phyloP scores from a whole-genome alignment of 192 early-diverging fungal genomes.

The Spizellomyces sp. region DNA sequence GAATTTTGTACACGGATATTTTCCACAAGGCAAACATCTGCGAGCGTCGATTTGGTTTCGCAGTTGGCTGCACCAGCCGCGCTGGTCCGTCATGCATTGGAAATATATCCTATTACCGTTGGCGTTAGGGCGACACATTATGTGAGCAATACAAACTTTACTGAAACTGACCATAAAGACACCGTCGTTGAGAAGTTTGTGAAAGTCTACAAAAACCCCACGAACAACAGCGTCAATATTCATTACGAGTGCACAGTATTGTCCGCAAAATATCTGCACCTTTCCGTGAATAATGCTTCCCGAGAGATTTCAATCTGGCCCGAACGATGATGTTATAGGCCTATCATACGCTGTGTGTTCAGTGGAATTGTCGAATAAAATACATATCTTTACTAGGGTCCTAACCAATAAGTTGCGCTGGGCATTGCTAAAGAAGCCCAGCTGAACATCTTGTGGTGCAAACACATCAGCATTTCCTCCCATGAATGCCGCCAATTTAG shows the following conservation, averaged over 20 bases:
- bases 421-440: constrained; percentile 35
- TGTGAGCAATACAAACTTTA: not conserved
- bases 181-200: constrained; percentile 43
- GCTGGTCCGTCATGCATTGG: constrained; percentile 62
- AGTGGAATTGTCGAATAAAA: too few species aligned
- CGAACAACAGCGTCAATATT: too few species aligned
- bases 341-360: not conserved
- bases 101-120: constrained; percentile 35
- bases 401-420: constrained; percentile 39
- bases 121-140: not conserved
- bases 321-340: constrained; percentile 19
- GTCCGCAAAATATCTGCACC: not conserved
- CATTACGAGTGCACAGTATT: not conserved
- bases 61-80: constrained; percentile 31
- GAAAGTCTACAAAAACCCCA: constrained; percentile 34
- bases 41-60: constrained; percentile 15
- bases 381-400: too few species aligned
- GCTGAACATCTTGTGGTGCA: constrained; percentile 21
- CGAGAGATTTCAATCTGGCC: constrained; percentile 6
- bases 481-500: constrained; percentile 7
- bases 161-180: constrained; percentile 26
- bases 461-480: constrained; percentile 7
- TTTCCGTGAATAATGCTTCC: constrained; percentile 14
- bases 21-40: constrained; percentile 1
- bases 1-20: constrained; percentile 2